Base-by-base conservation (phyloP, 352 stramenopile genomes). In the Phytophthora pisi region DNA sequence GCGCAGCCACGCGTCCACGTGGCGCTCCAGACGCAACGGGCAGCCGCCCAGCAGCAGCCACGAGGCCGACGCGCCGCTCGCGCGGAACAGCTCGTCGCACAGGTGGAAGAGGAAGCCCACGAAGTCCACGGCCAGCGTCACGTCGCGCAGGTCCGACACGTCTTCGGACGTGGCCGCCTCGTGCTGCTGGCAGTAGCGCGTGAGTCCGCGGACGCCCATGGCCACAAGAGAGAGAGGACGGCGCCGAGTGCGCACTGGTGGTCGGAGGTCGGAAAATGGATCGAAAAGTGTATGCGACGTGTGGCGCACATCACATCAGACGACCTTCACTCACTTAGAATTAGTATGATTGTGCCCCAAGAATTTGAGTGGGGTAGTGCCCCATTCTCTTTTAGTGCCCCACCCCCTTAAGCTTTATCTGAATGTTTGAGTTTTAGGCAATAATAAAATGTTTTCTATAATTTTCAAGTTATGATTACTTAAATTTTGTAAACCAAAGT, bases 91-190 rank as follows among this genome's bases (percentile, higher is more conserved):
- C 34, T 82, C 65, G 18, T 94, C 77, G 58, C 86, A 96, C 16
- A 89, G 52, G 54, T 83, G 73, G 59, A 88, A 92, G 30, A 93
- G 77, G 62, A 94, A 94, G 18, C 86, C 87, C 20, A 89, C 82
- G 57, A 92, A 90, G 64, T 96, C 88, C 45, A 96, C 85, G 15
- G 85, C 88, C 4, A 96, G 78, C 31, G 88, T 94, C 51, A 89
- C 77, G 55, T 91, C 83, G 18, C 60, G 63, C 30, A 93, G 74
- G 10, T 85, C 67, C 4, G 45, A 30, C 53, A 63, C 61, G 20
- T 65, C 51, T 9, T 64, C 66, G 8, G 86, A 89, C 51, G 77
- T 81, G 24, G 42, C 40, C 28, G 70, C 61, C 64, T 91, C 79
- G 42, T 86, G 63, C 65, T 84, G 72, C 50, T 66, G 74, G 73